A percentile compares a stretch with the other conserved stretches of the same genome.
phyloP scores from a whole-genome alignment of 2,329 filamentous ascomycete genomes.

The Ambrosiella cleistominuta region DNA sequence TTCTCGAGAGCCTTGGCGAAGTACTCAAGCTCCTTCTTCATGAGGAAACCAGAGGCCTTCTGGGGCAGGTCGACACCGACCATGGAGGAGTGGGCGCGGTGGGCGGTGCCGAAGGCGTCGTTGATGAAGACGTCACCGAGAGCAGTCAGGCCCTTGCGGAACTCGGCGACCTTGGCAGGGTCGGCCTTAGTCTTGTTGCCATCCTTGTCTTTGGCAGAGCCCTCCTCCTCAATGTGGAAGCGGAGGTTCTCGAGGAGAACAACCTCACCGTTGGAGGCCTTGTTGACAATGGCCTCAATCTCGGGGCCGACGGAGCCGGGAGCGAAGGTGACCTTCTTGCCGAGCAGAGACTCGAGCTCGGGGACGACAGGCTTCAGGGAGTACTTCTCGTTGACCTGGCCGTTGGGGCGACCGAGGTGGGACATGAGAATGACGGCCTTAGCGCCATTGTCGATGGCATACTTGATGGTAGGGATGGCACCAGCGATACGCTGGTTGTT shows the following conservation, averaged over 20 bases:
- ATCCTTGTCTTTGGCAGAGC: constrained; percentile 78
- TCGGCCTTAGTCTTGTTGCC: constrained; percentile 98
- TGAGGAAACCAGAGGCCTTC: constrained; percentile 93
- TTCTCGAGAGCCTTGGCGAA: constrained; percentile 92
- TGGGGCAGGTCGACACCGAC: constrained; percentile 89
- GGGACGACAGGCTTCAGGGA: constrained; percentile 80
- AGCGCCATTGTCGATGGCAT: constrained; percentile 75
- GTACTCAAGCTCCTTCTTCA: constrained; percentile 99
- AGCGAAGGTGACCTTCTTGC: constrained; percentile 71
- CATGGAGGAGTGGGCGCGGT: constrained; percentile 98
- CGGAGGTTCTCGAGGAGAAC: constrained; percentile 93
- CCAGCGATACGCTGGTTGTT: constrained; percentile 98
- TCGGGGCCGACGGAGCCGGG: constrained; percentile 80
- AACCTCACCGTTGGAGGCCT: constrained; percentile 63
- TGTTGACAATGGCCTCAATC: constrained; percentile 77
- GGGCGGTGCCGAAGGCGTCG: constrained; percentile 94
- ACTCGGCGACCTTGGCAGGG: constrained; percentile 77
- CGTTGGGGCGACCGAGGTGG: constrained; percentile 89
- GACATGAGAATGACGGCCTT: constrained; percentile 96
- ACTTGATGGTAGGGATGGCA: constrained; percentile 86
- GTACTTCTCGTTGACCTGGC: constrained; percentile 80
- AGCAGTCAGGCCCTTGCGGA: constrained; percentile 86
- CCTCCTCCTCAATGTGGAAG: constrained; percentile 97
- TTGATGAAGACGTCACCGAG: constrained; percentile 91
- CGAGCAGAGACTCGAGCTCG: constrained; percentile 79